These are phyloP conservation scores for Coffea humblotiana DNA, from an alignment of 305 asterid species.

Conservation along the genomic window DNA sequence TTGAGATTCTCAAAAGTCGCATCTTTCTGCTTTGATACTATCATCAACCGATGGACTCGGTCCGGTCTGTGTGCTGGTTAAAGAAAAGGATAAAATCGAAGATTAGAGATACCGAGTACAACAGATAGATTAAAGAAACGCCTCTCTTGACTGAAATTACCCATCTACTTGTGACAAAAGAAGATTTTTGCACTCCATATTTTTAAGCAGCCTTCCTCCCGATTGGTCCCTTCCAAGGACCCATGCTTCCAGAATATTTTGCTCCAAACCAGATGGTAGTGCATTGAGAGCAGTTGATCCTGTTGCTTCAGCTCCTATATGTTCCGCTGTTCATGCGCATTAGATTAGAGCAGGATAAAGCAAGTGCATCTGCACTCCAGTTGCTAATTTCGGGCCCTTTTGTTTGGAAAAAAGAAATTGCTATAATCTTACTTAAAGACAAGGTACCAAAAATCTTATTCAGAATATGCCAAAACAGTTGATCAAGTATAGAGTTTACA, in stretches of 20 bases:
- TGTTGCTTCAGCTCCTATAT: constrained; percentile 31
- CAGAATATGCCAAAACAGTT: not conserved
- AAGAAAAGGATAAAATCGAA: not conserved
- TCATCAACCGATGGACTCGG: constrained; percentile 15
- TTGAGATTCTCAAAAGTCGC: constrained; percentile 18
- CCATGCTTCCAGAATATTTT: constrained; percentile 33
- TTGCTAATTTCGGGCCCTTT: not conserved
- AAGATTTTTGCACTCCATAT: constrained; percentile 29
- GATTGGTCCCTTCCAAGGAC: constrained; percentile 32
- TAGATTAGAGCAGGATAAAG: not conserved
- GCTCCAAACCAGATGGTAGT: constrained; percentile 23
- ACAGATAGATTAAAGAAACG: not conserved
- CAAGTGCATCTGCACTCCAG: not conserved
- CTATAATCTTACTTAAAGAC: not conserved
- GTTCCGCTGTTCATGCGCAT: not conserved
- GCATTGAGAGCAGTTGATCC: not conserved
- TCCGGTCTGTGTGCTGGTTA: constrained; percentile 14
- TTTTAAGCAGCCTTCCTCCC: constrained; percentile 16
- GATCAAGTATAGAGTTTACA: not conserved
- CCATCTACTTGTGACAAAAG: constrained; percentile 29
- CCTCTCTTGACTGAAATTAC: constrained; percentile 15
- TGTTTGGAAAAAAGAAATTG: not conserved
- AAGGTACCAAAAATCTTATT: not conserved
- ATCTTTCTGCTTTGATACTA: constrained; percentile 19
- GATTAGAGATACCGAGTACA: not conserved